Conservation (phyloP, 805 yeast genomes). For the Clavispora santaluciae region DNA sequence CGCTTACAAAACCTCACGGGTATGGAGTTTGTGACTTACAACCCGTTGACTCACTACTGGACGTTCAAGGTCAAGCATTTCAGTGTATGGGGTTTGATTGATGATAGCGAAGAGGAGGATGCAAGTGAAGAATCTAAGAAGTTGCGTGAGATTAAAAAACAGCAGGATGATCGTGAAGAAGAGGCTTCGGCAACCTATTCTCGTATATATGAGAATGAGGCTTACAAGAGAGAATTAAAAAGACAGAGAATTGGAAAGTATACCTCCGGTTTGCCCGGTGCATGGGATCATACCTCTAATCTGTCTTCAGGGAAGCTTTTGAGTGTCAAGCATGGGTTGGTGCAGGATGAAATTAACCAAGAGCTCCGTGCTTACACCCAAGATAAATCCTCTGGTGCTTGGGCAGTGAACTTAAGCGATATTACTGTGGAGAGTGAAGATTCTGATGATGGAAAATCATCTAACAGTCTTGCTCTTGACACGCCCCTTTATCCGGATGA, state of each 20-base stretch:
- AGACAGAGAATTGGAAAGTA: constrained; percentile 27
- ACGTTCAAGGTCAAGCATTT: constrained; percentile 84
- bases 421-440: constrained; percentile 27
- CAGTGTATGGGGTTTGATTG: constrained; percentile 88
- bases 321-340: constrained; percentile 24
- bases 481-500: constrained; percentile 11
- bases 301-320: constrained; percentile 18
- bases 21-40: constrained; percentile 76
- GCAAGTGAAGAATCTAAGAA: constrained; percentile 18
- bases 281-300: constrained; percentile 22
- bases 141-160: constrained; percentile 29
- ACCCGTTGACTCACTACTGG: constrained; percentile 71
- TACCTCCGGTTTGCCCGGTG: constrained; percentile 34
- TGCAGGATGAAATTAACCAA: constrained; percentile 26
- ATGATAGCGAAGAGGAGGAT: constrained; percentile 45
- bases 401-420: constrained; percentile 27
- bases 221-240: constrained; percentile 29
- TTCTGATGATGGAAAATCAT: constrained; percentile 10
- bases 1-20: constrained; percentile 53
- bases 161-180: constrained; percentile 39
- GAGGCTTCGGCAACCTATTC: constrained; percentile 30
- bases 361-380: constrained; percentile 20
- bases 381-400: constrained; percentile 18
- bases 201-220: constrained; percentile 26
- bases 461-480: constrained; percentile 11